Base-by-base conservation (phyloP, 2,329 filamentous ascomycete species). In the Clarireedia paspali region DNA sequence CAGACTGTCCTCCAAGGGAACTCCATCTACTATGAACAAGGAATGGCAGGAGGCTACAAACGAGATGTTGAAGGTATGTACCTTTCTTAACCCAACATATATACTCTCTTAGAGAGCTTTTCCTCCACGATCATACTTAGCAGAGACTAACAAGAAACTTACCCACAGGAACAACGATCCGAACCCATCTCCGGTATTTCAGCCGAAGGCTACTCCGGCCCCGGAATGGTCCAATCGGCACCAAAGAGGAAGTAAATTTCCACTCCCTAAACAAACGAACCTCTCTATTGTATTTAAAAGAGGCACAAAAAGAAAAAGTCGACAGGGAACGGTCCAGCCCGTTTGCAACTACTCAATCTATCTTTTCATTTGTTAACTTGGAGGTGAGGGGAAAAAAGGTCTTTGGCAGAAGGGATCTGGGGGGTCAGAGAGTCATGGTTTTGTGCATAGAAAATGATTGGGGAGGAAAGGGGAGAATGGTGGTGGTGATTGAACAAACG, bases 41-140 rank as follows among this genome's bases (percentile, higher is more conserved):
- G 94, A 99, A 77, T 97, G 88, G 84, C 90, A 99, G 79, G 91
- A 97, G 79, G 87, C 87, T 66, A 82, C 86, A 66, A 96, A 99
- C 76, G 94, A 96, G 79, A 94, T 88, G 75, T 80, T 96, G 73
- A 91, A 85, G 83, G 92, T 95, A 77, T 68, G 84, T 27, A 7
- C 14, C 30, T 34, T 12, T 34, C 30, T 34, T 12, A 12, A 12
- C 10, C 10, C 3, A 34, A 15, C 5, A 42, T 51, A 2, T 12
- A 2, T 26, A 2, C 9, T 6, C 5, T 30, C 20, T 26, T 6
- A 17, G 7, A 15, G 17, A 2, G 9, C 15, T 20, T 42, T 20
- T 47, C 7, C 15, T 7, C 27, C 5, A 20, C 20, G 20, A 20
- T 20, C 20, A 20, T 20, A 2, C 20, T 20, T 20, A 20, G 2